Percentiles rank a stretch among this genome's conserved stretches.
These are phyloP conservation scores for Pyrus betulifolia DNA, from an alignment of 306 rosid species.

Conservation along the genomic window DNA sequence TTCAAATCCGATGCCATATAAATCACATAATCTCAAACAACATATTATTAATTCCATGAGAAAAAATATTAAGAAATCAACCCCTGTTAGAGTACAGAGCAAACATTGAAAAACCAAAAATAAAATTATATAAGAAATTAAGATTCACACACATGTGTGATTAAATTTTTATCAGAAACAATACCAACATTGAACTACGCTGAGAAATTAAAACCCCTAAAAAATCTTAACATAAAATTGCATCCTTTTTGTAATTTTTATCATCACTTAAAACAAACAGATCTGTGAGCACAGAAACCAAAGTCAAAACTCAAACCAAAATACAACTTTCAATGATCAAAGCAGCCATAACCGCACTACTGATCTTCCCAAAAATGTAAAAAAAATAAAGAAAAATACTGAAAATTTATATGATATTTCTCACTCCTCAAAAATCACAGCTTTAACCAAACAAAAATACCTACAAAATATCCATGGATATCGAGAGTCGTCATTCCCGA, in stretches of 20 bases:
- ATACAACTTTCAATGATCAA: not conserved
- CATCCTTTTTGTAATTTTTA: not conserved
- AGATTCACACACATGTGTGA: not conserved
- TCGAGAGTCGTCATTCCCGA: not conserved
- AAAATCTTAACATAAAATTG: not conserved
- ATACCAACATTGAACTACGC: not conserved
- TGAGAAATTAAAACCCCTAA: not conserved
- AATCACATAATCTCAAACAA: not conserved
- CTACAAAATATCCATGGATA: not conserved
- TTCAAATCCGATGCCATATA: not conserved
- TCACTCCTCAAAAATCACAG: not conserved
- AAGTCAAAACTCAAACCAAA: not conserved
- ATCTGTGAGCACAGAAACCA: constrained; percentile 7
- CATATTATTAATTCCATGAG: not conserved
- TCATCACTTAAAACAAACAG: not conserved
- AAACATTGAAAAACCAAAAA: not conserved
- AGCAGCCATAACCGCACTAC: not conserved
- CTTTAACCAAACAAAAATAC: not conserved
- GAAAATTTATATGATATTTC: not conserved
- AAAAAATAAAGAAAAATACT: too few relatives aligned
- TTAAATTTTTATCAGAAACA: not conserved
- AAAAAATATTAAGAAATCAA: not conserved
- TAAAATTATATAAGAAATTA: not conserved
- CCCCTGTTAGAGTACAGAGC: not conserved
- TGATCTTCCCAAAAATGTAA: not conserved